phyloP scores from a whole-genome alignment of 164 flowering plant genomes.

The Liriodendron chinense region DNA sequence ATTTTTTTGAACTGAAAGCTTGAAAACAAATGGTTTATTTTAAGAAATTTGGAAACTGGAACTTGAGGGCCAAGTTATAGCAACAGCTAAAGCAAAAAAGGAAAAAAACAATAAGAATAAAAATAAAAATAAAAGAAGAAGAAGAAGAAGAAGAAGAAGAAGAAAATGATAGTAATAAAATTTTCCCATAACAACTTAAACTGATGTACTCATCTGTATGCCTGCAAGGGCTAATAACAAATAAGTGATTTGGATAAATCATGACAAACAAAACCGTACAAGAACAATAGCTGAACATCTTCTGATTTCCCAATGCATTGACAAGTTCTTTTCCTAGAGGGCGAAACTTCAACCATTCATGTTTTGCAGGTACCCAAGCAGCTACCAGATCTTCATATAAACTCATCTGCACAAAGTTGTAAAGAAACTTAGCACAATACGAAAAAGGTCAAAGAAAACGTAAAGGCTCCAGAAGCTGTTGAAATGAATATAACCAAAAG shows the following conservation, averaged over 20 bases:
- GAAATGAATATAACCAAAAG: background rate
- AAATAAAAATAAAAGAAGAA: too few species aligned
- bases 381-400: constrained; percentile 97
- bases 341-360: constrained; percentile 78
- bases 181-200: background rate
- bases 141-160: too few species aligned
- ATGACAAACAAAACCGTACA: constrained; percentile 48
- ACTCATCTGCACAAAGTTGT: constrained; percentile 70
- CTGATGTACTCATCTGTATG: background rate
- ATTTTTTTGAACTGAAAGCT: too few species aligned
- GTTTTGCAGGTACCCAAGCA: constrained; percentile 99
- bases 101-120: too few species aligned
- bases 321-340: constrained; percentile 79
- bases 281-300: constrained; percentile 92
- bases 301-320: constrained; percentile 63
- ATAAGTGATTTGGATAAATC: background rate
- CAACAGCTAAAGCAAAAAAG: too few species aligned
- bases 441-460: background rate
- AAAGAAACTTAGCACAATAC: constrained; percentile 9
- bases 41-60: background rate
- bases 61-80: background rate
- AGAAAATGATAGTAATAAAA: background rate
- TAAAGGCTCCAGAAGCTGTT: background rate
- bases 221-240: background rate
- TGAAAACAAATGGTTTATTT: too few species aligned